phyloP scores from a whole-genome alignment of 169 alveolate species.

The Plasmodium falciparum region DNA sequence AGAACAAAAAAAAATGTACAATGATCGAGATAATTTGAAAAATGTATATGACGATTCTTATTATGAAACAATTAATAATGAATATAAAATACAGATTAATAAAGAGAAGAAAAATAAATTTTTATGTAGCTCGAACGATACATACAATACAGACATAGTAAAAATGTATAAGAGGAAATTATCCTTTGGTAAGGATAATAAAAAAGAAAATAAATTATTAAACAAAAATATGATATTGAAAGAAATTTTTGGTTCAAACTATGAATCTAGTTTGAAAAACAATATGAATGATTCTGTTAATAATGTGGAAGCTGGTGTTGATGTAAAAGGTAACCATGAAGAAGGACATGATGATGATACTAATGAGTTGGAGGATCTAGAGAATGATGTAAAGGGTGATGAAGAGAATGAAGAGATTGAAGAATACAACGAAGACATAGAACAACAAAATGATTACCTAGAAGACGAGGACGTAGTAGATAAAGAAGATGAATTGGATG shows the following conservation, averaged over 20 bases:
- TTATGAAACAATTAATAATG: not conserved
- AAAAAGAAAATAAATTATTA: constrained; percentile 45
- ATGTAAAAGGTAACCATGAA: not conserved
- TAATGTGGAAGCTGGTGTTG: constrained; percentile 12
- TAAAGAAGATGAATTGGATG: constrained; percentile 1
- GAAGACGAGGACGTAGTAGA: not conserved
- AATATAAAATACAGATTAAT: constrained; percentile 3
- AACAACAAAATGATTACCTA: not conserved
- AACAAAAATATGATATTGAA: constrained; percentile 75
- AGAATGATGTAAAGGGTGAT: constrained; percentile 7
- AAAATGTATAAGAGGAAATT: constrained; percentile 55
- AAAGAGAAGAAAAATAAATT: constrained; percentile 23
- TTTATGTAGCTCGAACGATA: constrained; percentile 51
- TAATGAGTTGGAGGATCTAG: not conserved
- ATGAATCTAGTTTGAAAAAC: constrained; percentile 70
- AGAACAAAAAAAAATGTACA: constrained; percentile 3
- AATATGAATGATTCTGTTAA: constrained; percentile 55
- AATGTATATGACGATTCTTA: constrained; percentile 11
- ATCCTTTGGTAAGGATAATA: constrained; percentile 20
- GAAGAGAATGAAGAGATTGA: not conserved
- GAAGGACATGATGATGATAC: constrained; percentile 1
- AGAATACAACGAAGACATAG: constrained; percentile 3
- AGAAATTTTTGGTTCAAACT: constrained; percentile 73
- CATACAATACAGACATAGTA: constrained; percentile 39
- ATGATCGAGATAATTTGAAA: constrained; percentile 7